Conservation (phyloP, 345 rosid species). For the Lepidium sativum region DNA sequence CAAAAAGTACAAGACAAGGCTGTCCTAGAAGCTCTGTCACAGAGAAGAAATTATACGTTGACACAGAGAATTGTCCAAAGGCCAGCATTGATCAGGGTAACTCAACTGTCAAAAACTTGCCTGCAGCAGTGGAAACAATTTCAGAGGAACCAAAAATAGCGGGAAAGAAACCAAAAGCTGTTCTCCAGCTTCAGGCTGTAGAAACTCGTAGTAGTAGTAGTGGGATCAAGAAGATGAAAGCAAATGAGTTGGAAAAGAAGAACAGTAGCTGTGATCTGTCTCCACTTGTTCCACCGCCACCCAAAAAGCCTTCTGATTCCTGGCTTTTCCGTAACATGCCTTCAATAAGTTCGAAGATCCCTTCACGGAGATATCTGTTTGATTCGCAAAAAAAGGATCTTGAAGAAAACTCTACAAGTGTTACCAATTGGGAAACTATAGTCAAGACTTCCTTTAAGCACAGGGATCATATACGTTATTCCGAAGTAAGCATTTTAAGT, state of each 20-base stretch:
- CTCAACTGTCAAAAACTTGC: constrained; percentile 26
- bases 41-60: constrained; percentile 60
- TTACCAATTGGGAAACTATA: constrained; percentile 89
- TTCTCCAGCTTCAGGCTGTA: constrained; percentile 16
- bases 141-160: constrained; percentile 18
- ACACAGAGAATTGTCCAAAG: constrained; percentile 32
- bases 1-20: constrained; percentile 27
- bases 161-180: constrained; percentile 14
- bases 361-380: constrained; percentile 27
- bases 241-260: constrained; percentile 21
- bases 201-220: constrained; percentile 7
- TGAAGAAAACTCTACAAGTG: constrained; percentile 28
- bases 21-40: constrained; percentile 35
- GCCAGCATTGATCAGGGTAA: constrained; percentile 13
- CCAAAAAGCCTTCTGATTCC: constrained; percentile 83
- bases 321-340: constrained; percentile 86
- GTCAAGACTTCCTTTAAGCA: constrained; percentile 69
- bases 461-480: constrained; percentile 73
- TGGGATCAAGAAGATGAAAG: constrained; percentile 14
- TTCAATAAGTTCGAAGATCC: constrained; percentile 35
- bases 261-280: constrained; percentile 14
- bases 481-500: constrained; percentile 53
- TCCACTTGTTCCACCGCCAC: constrained; percentile 49
- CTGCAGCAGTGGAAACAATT: not conserved
- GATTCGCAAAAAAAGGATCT: constrained; percentile 34